A percentile compares a stretch with the other conserved stretches of the same genome.
These are phyloP conservation scores for Macrolepiota fuliginosa DNA, from an alignment of 768 basidiomycete genomes.

Conservation along the genomic window DNA sequence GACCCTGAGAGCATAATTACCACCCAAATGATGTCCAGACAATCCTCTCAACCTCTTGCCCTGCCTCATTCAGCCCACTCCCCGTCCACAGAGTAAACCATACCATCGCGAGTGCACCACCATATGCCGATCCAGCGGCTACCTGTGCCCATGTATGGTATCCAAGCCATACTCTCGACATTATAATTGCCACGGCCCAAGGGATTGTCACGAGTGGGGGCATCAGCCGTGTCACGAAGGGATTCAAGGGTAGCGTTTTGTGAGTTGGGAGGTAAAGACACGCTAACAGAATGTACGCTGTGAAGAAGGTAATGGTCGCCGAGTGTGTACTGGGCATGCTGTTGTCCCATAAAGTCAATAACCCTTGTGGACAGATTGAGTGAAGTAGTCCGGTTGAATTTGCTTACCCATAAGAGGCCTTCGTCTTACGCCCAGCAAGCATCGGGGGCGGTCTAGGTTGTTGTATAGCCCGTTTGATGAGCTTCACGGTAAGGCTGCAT, in stretches of 20 bases:
- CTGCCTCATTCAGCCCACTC: slow-evolving; percentile 22
- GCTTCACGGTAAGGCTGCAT: slow-evolving; percentile 58
- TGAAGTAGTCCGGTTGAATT: too few species aligned
- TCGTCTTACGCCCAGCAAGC: slow-evolving; percentile 33
- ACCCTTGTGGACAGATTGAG: too few species aligned
- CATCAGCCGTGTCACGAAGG: slow-evolving; percentile 35
- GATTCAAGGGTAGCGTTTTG: slow-evolving; percentile 40
- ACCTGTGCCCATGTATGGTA: slow-evolving; percentile 77
- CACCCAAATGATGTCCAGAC: slow-evolving; percentile 10
- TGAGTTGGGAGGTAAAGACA: slow-evolving; percentile 59
- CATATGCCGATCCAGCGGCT: slow-evolving; percentile 53
- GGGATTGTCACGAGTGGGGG: slow-evolving; percentile 48
- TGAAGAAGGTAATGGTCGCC: slow-evolving; percentile 63
- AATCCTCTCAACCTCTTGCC: slow-evolving; percentile 21
- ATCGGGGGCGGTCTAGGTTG: slow-evolving; percentile 57
- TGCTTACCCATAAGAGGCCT: slow-evolving; percentile 67
- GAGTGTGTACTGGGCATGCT: slow-evolving; percentile 89
- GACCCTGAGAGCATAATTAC: background rate
- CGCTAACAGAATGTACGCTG: slow-evolving; percentile 57
- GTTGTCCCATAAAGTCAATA: background rate
- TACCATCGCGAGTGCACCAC: slow-evolving; percentile 45
- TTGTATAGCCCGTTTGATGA: slow-evolving; percentile 56
- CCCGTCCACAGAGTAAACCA: slow-evolving; percentile 62
- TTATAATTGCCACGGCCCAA: slow-evolving; percentile 51
- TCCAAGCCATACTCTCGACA: slow-evolving; percentile 73